Conservation (phyloP, 345 rosid species). For the Brassica juncea region DNA sequence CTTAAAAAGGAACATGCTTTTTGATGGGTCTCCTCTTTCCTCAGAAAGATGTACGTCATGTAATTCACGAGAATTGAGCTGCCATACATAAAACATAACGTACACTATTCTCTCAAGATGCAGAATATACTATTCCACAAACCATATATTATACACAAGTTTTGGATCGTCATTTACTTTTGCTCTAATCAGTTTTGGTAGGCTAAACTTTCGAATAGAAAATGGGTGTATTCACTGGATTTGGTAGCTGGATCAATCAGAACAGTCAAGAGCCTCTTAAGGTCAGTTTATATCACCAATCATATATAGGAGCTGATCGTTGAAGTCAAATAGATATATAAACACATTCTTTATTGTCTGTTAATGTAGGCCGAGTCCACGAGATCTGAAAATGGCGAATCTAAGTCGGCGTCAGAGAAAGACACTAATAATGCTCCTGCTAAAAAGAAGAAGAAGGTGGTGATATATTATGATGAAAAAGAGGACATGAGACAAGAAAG, state of each 20-base stretch:
- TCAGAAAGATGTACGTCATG: neutral
- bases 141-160: neutral
- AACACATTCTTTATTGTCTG: neutral
- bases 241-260: neutral
- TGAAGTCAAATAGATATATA: neutral
- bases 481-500: neutral
- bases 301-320: neutral
- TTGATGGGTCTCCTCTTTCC: neutral
- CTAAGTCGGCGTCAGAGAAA: neutral
- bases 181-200: neutral
- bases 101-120: neutral
- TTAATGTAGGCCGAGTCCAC: neutral
- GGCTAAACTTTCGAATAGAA: neutral
- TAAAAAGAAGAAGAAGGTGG: neutral
- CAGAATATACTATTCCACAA: neutral
- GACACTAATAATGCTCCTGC: neutral
- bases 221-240: neutral
- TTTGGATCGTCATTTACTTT: neutral
- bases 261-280: slow-evolving; percentile 7
- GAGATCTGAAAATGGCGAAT: neutral
- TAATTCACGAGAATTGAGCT: slow-evolving; percentile 18
- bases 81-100: slow-evolving; percentile 15
- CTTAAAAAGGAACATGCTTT: neutral
- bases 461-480: neutral
- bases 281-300: neutral